Evolutionary conservation across 805 yeast genomes (phyloP), one percentile per base, ranked within the genome.

Genomic region (Wickerhamiella shivajii): DNA sequence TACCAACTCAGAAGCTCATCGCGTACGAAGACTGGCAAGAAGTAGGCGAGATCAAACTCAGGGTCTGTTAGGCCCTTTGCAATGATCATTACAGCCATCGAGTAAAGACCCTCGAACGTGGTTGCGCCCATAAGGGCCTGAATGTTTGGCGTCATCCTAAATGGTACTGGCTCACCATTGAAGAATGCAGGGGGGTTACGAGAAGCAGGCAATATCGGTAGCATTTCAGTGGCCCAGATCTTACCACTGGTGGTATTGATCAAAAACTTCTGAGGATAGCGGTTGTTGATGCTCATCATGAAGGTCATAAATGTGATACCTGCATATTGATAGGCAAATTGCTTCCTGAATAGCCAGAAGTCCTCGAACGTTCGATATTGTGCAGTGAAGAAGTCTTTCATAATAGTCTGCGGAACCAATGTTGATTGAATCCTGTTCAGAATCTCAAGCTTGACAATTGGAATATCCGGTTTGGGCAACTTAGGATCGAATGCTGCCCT

Each of bases 1-100:
- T 77, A 85, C 97, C 96, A 87, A 1, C 94, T 74, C 33, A 85
- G 72, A 12, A 87, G 78, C 56, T 90, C 99, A 57, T 90, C 98
- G 38, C 97, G 72, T 14, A 92, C 93, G 58, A 90, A 87, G 44
- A 90, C 63, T n/a, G 93, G 80, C 57, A 90, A 59, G 55, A 78
- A 84, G 41, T 84, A 92, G 48, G 79, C 93, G 54, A 90, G 64
- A 45, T 87, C 95, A 42, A 81, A 79, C 46, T 84, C 94, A 1
- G 94, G 93, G 47, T 84, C 93, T 7, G 87, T 67, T 41, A 92
- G 63, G 4, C 94, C 85, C 49, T 81, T 71, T 1, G 96, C 90
- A 50, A 87, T 80, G 16, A 74, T 68, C 64, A 85, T 71, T 29
- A 90, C 63, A 44, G 84, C 73, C 39, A 83, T 83, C 2, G 96